These are phyloP conservation scores for Lasiodiplodia sp. DNA, from an alignment of 2,329 filamentous ascomycete genomes.

Conservation along the genomic window DNA sequence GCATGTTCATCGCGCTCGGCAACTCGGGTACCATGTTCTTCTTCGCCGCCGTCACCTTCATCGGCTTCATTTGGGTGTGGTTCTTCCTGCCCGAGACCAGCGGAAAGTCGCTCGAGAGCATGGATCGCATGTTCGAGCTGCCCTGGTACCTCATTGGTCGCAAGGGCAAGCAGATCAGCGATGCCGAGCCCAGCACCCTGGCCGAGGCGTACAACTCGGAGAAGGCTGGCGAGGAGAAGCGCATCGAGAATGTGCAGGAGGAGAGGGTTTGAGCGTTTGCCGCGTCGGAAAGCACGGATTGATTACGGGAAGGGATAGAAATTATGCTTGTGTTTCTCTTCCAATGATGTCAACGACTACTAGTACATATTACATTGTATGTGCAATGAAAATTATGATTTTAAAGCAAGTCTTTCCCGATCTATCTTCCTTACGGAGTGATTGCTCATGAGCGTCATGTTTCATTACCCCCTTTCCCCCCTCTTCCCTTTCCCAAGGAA, in stretches of 20 bases:
- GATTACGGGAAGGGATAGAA: neutral
- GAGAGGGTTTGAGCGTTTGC: neutral
- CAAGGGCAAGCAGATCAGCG: slow-evolving; percentile 38
- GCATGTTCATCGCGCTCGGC: slow-evolving; percentile 71
- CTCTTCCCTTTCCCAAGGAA: too few relatives aligned
- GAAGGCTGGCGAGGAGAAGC: slow-evolving; percentile 8
- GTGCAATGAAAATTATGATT: neutral
- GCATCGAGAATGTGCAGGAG: slow-evolving; percentile 15
- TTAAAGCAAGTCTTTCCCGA: neutral
- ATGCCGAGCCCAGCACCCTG: slow-evolving; percentile 15
- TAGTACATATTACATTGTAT: neutral
- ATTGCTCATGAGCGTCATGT: too few relatives aligned
- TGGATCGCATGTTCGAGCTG: slow-evolving; percentile 75
- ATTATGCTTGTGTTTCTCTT: neutral
- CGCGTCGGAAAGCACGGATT: neutral
- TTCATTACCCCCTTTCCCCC: too few relatives aligned
- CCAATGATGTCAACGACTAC: neutral
- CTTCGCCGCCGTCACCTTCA: slow-evolving; percentile 71
- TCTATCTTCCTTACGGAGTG: too few relatives aligned
- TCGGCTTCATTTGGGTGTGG: slow-evolving; percentile 75
- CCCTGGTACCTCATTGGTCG: slow-evolving; percentile 78
- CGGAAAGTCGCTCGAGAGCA: slow-evolving; percentile 69
- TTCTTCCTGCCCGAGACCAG: slow-evolving; percentile 77
- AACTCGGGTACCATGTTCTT: slow-evolving; percentile 78
- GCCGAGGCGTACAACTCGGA: slow-evolving; percentile 21